Percentiles rank a stretch among this genome's conserved stretches.
These are phyloP conservation scores for Pichia gijzeniarum DNA, from an alignment of 805 yeast species.

Conservation along the genomic window DNA sequence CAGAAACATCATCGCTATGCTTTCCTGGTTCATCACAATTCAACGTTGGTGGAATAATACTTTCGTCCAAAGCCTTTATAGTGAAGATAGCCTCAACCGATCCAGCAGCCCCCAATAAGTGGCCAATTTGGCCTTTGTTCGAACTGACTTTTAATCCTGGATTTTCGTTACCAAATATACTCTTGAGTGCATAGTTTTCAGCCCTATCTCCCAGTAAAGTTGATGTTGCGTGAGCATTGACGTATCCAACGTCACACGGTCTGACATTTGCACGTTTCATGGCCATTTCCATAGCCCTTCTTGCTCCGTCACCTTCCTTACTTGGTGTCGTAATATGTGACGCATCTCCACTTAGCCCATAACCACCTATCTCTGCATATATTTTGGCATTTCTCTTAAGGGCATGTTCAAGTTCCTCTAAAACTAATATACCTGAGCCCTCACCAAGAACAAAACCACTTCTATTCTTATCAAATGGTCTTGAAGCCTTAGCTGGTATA, in stretches of 20 bases:
- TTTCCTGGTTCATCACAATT: constrained; percentile 55
- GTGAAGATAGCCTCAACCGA: constrained; percentile 86
- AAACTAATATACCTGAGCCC: constrained; percentile 77
- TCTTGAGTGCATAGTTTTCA: constrained; percentile 68
- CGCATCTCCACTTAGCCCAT: constrained; percentile 90
- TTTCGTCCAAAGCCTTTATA: constrained; percentile 51
- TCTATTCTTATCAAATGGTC: constrained; percentile 80
- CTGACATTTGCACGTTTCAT: constrained; percentile 43
- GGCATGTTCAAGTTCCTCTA: constrained; percentile 80
- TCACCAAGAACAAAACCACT: constrained; percentile 91
- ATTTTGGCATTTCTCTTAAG: constrained; percentile 53
- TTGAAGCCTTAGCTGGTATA: constrained; percentile 57
- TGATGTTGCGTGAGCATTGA: constrained; percentile 97
- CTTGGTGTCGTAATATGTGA: constrained; percentile 90
- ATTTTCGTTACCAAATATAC: constrained; percentile 38
- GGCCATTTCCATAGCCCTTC: constrained; percentile 75
- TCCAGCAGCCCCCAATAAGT: constrained; percentile 93
- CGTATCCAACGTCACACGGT: constrained; percentile 54
- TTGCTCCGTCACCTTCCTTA: constrained; percentile 79
- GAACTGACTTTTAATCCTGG: constrained; percentile 55
- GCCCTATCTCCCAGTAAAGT: constrained; percentile 86
- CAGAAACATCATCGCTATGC: constrained; percentile 37
- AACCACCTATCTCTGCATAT: constrained; percentile 78
- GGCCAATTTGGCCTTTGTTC: constrained; percentile 91
- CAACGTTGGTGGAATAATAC: constrained; percentile 70